phyloP scores from a whole-genome alignment of 192 early-diverging fungal genomes.

The Backusella tuberculispora region DNA sequence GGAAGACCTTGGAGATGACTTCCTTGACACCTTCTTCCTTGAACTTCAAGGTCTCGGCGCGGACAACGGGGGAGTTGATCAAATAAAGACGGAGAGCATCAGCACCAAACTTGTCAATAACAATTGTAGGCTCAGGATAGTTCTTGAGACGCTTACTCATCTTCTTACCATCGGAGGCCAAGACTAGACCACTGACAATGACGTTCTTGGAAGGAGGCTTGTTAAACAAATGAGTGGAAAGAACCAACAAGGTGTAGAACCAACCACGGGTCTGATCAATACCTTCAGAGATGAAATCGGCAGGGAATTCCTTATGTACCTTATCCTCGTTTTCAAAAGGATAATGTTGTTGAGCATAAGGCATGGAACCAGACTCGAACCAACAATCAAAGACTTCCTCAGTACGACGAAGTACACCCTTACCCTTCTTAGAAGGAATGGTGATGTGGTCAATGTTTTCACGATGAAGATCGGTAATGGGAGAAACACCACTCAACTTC shows the following conservation, averaged over 20 bases:
- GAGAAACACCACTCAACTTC: slow-evolving; percentile 81
- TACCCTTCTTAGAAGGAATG: slow-evolving; percentile 91
- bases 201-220: slow-evolving; percentile 96
- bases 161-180: slow-evolving; percentile 98
- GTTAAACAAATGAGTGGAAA: slow-evolving; percentile 96
- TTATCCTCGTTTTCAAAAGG: slow-evolving; percentile 96
- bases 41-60: slow-evolving; percentile 94
- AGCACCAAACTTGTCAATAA: slow-evolving; percentile 91
- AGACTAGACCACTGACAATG: slow-evolving; percentile 95
- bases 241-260: slow-evolving; percentile 99
- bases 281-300: slow-evolving; percentile 99
- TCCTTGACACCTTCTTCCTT: slow-evolving; percentile 98
- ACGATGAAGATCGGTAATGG: slow-evolving; percentile 93
- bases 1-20: slow-evolving; percentile 88
- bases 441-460: slow-evolving; percentile 96
- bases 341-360: slow-evolving; percentile 99
- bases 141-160: slow-evolving; percentile 99
- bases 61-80: slow-evolving; percentile 97
- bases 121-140: slow-evolving; percentile 89
- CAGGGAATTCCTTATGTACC: slow-evolving; percentile 90
- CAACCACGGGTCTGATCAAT: slow-evolving; percentile 99
- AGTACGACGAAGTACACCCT: slow-evolving; percentile 81
- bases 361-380: slow-evolving; percentile 99
- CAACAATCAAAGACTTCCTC: slow-evolving; percentile 99
- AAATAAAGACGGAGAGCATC: slow-evolving; percentile 94